Conservation (phyloP, 1,284 basidiomycete species). For the Fomitopsis betulina region DNA sequence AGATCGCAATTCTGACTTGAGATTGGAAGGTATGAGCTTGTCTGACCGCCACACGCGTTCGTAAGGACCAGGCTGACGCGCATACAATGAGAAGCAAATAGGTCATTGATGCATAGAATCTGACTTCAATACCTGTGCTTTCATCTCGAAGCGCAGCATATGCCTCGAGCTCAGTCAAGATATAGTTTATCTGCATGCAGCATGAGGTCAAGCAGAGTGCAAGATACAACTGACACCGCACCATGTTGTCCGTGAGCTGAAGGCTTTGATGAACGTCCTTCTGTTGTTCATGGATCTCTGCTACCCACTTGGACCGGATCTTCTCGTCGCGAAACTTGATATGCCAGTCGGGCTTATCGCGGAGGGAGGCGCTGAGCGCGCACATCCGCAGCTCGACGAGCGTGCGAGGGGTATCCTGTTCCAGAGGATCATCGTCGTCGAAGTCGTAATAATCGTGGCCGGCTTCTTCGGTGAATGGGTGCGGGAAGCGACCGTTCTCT, state of each 20-base stretch:
- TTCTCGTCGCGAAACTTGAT: neutral
- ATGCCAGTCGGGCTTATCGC: neutral
- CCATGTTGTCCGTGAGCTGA: neutral
- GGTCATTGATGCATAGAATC: neutral
- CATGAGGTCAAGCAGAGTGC: neutral
- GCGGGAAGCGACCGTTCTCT: neutral
- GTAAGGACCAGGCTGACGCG: neutral
- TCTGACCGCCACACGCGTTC: neutral
- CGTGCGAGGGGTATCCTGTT: neutral
- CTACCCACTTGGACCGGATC: neutral
- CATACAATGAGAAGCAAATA: neutral
- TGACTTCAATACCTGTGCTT: neutral
- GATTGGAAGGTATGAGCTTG: neutral
- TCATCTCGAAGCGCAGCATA: neutral
- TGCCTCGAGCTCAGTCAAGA: neutral
- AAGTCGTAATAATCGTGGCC: neutral
- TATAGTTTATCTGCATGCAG: neutral
- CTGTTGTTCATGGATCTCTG: neutral
- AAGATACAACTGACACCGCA: neutral
- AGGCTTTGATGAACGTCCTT: neutral
- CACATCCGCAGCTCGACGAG: neutral
- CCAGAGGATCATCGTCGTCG: neutral
- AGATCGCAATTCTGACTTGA: neutral
- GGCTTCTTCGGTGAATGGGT: neutral
- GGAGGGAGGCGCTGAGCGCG: neutral